A percentile compares a stretch with the other conserved stretches of the same genome.
Conservation (phyloP, 371 early-diverging fungal species). For the Haplosporangium sp. region DNA sequence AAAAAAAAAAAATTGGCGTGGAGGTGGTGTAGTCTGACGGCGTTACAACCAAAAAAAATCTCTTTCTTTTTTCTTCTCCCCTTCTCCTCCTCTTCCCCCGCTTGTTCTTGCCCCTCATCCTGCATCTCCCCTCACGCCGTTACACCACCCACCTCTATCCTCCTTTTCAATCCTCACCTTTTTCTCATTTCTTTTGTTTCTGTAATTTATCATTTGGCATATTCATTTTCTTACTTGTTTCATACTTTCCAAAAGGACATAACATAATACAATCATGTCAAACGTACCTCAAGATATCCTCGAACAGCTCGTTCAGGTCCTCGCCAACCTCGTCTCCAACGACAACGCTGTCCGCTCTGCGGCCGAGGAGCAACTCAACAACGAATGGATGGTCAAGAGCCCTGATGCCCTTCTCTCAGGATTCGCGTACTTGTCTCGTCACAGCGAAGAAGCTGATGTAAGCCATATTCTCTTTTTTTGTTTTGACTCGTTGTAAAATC, state of each 20-base stretch:
- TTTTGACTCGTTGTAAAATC: background rate
- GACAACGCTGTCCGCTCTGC: slow-evolving; percentile 72
- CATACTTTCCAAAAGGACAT: slow-evolving; percentile 3
- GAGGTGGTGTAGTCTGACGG: background rate
- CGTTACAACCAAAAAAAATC: background rate
- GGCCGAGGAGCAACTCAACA: slow-evolving; percentile 79
- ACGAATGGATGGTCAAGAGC: slow-evolving; percentile 76
- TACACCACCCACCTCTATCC: background rate
- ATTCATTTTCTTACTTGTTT: slow-evolving; percentile 10
- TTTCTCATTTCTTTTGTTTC: slow-evolving; percentile 14
- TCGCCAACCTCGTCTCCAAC: slow-evolving; percentile 68
- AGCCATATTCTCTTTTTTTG: slow-evolving; percentile 6
- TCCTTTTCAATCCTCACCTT: slow-evolving; percentile 6
- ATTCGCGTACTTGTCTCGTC: slow-evolving; percentile 71
- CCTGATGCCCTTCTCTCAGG: slow-evolving; percentile 76
- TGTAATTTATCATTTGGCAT: slow-evolving; percentile 11
- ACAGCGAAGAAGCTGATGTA: slow-evolving; percentile 67
- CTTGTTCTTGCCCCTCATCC: background rate
- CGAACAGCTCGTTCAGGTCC: slow-evolving; percentile 67
- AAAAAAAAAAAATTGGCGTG: background rate
- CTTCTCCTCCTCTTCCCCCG: slow-evolving; percentile 1
- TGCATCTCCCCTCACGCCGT: slow-evolving; percentile 5
- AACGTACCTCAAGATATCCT: slow-evolving; percentile 68
- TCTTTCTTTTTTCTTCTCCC: background rate
- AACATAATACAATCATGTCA: slow-evolving; percentile 29